Conservation (phyloP, 139 green algal genomes). For the Closterium sp. region DNA sequence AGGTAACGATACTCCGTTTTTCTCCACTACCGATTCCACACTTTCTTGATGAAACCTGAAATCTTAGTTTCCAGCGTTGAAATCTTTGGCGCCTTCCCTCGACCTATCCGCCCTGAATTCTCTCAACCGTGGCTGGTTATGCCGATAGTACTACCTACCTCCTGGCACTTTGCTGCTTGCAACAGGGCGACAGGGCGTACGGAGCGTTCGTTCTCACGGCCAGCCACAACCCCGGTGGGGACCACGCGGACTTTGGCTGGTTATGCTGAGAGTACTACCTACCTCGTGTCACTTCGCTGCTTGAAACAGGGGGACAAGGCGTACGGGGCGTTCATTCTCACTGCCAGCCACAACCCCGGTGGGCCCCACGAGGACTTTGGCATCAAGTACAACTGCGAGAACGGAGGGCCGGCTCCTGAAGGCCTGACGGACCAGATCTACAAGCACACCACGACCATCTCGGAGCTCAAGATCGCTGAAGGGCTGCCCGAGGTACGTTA, state of each 20-base stretch:
- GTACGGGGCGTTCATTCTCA: too few species aligned
- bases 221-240: neutral
- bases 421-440: slow-evolving; percentile 71
- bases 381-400: slow-evolving; percentile 60
- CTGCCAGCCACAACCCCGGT: neutral
- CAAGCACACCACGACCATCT: slow-evolving; percentile 78
- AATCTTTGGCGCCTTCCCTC: neutral
- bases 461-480: slow-evolving; percentile 69
- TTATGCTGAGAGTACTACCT: too few species aligned
- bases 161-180: neutral
- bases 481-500: slow-evolving; percentile 75
- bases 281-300: too few species aligned
- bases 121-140: neutral
- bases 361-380: slow-evolving; percentile 47
- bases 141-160: neutral
- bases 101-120: neutral
- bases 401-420: slow-evolving; percentile 52
- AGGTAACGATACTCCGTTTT: neutral
- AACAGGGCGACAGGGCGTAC: neutral
- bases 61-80: neutral
- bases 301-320: too few species aligned
- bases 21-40: neutral
- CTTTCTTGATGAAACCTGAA: neutral
- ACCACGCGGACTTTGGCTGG: slow-evolving; percentile 52
- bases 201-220: neutral